A percentile compares a stretch with the other conserved stretches of the same genome.
phyloP scores from a whole-genome alignment of 2,329 filamentous ascomycete species.

The Periconia digitata region DNA sequence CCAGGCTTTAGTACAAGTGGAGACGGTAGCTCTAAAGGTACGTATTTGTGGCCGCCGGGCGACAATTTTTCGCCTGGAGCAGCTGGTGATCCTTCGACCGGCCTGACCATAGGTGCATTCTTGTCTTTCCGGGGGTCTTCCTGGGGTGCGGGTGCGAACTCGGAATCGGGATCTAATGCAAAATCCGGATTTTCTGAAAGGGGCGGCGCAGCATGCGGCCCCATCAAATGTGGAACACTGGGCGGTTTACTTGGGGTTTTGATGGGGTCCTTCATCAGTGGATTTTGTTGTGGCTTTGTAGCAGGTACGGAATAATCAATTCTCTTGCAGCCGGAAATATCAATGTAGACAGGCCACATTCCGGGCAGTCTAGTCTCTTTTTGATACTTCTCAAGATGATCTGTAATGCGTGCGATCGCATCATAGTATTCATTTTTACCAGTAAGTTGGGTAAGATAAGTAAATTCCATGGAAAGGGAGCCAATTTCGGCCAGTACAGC shows the following conservation, averaged over 20 bases:
- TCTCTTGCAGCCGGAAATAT: constrained; percentile 44
- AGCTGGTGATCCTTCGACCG: constrained; percentile 4
- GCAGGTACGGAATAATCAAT: constrained; percentile 22
- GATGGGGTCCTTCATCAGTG: constrained; percentile 8
- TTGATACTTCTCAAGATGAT: constrained; percentile 47
- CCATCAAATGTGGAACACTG: neutral
- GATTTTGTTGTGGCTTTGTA: constrained; percentile 24
- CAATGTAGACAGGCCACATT: constrained; percentile 52
- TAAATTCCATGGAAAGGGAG: constrained; percentile 53
- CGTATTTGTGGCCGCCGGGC: constrained; percentile 36
- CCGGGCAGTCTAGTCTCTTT: constrained; percentile 49
- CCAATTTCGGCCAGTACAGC: constrained; percentile 53
- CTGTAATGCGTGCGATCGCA: constrained; percentile 50
- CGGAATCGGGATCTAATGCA: neutral
- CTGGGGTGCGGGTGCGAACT: neutral
- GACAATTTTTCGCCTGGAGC: constrained; percentile 23
- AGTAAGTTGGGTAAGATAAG: constrained; percentile 50
- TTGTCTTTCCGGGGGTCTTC: constrained; percentile 9
- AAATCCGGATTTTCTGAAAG: neutral
- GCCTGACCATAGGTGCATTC: constrained; percentile 3
- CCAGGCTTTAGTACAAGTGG: constrained; percentile 28
- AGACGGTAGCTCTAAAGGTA: constrained; percentile 30
- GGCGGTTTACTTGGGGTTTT: neutral
- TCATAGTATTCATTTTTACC: constrained; percentile 52
- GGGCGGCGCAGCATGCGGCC: neutral